Evolutionary conservation across 2,329 filamentous ascomycete genomes (phyloP).

Genomic region (Incumbomyces delicatus): DNA sequence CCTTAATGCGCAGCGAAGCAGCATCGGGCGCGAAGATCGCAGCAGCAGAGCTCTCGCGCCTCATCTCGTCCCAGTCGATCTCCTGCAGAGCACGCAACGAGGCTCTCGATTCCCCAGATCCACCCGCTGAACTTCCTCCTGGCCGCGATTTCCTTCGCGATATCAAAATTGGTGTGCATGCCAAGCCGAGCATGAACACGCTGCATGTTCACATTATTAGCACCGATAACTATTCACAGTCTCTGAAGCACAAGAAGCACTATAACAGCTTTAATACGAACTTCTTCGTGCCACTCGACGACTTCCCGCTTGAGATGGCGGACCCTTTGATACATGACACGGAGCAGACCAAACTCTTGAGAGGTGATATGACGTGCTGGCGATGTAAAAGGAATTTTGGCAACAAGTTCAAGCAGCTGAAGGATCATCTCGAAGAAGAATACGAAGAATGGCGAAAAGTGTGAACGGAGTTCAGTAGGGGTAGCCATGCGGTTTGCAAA

Average conservation of each 20-base stretch:
- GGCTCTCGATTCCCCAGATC: constrained; percentile 51
- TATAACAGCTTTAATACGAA: constrained; percentile 84
- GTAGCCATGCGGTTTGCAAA: too few species aligned
- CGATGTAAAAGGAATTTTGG: constrained; percentile 65
- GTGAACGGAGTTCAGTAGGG: background rate
- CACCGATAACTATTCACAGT: constrained; percentile 63
- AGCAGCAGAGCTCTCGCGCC: constrained; percentile 27
- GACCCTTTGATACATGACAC: constrained; percentile 54
- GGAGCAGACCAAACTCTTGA: constrained; percentile 43
- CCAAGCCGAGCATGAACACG: constrained; percentile 83
- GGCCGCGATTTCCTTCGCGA: constrained; percentile 65
- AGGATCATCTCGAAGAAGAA: constrained; percentile 65
- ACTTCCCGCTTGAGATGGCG: constrained; percentile 63
- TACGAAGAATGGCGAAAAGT: constrained; percentile 58
- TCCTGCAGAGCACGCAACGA: constrained; percentile 49
- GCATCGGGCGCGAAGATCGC: constrained; percentile 54
- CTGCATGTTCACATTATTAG: constrained; percentile 83
- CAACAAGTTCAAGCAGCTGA: constrained; percentile 63
- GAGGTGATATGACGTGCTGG: constrained; percentile 72
- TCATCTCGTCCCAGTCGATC: constrained; percentile 41
- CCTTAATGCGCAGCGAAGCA: constrained; percentile 51
- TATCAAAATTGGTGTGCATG: constrained; percentile 71
- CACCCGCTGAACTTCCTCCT: constrained; percentile 25
- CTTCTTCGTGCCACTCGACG: constrained; percentile 69
- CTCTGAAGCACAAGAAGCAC: constrained; percentile 71